These are phyloP conservation scores for Venturia nashicola DNA, from an alignment of 2,329 filamentous ascomycete genomes.

Conservation along the genomic window DNA sequence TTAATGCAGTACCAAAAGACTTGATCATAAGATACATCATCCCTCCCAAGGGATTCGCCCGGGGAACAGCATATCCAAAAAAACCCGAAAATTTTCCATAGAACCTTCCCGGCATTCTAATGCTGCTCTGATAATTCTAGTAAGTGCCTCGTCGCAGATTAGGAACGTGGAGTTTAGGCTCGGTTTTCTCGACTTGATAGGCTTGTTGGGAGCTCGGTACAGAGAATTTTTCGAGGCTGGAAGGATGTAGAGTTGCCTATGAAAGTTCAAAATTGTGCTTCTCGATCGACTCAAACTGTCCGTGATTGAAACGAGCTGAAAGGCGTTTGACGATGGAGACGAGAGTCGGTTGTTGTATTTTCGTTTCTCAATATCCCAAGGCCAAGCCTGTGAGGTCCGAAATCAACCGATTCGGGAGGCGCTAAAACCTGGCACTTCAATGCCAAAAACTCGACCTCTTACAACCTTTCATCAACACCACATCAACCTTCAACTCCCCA, in stretches of 20 bases:
- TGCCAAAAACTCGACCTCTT: background rate
- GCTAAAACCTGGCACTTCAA: background rate
- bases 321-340: too few species aligned
- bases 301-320: too few species aligned
- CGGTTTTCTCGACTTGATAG: background rate
- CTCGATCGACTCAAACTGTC: too few species aligned
- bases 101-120: background rate
- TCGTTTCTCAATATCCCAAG: too few species aligned
- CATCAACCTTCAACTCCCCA: background rate
- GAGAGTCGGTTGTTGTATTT: too few species aligned
- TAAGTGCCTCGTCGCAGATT: background rate
- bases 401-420: background rate
- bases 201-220: background rate
- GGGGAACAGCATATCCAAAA: too few species aligned
- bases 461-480: background rate
- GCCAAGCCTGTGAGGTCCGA: too few species aligned
- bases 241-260: too few species aligned
- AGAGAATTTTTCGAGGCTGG: background rate
- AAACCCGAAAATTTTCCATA: too few species aligned
- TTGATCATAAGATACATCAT: background rate
- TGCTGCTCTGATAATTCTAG: background rate
- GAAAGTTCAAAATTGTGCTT: too few species aligned
- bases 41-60: background rate
- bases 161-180: background rate
- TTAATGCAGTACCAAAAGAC: background rate